Evolutionary conservation across 768 basidiomycete genomes (phyloP).

Genomic region (Mycena sanguinolenta): DNA sequence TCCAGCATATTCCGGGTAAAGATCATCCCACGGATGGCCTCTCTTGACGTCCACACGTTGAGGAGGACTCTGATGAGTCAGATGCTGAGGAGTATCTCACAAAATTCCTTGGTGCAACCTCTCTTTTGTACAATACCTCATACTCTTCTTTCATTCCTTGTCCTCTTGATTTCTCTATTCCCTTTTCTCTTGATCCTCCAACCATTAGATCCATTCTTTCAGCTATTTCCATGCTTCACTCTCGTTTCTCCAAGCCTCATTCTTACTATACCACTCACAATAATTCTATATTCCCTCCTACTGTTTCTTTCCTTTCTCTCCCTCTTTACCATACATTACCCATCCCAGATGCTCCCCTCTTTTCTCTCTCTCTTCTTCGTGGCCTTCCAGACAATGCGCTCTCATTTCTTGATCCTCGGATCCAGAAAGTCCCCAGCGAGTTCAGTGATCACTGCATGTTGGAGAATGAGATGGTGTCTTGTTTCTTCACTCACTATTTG

Average conservation of each 20-base stretch:
- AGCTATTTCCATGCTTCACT: not conserved
- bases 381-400: not conserved
- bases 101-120: constrained; percentile 1
- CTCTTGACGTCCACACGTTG: constrained; percentile 40
- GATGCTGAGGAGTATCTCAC: constrained; percentile 46
- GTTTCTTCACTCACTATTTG: not conserved
- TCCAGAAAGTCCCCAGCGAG: not conserved
- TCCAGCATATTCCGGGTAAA: constrained; percentile 1
- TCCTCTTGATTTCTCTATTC: constrained; percentile 25
- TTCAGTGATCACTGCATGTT: not conserved
- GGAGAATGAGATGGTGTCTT: not conserved
- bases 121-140: not conserved
- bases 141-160: not conserved
- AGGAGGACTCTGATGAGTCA: constrained; percentile 37
- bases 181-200: not conserved
- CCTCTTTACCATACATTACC: not conserved
- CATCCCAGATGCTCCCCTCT: not conserved
- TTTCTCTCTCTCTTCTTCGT: not conserved
- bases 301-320: not conserved
- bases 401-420: not conserved
- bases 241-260: not conserved
- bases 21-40: constrained; percentile 45
- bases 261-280: not conserved
- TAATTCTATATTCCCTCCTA: not conserved
- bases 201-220: not conserved